phyloP scores from a whole-genome alignment of 371 early-diverging fungal species.

The Choanephora cucurbitarum region DNA sequence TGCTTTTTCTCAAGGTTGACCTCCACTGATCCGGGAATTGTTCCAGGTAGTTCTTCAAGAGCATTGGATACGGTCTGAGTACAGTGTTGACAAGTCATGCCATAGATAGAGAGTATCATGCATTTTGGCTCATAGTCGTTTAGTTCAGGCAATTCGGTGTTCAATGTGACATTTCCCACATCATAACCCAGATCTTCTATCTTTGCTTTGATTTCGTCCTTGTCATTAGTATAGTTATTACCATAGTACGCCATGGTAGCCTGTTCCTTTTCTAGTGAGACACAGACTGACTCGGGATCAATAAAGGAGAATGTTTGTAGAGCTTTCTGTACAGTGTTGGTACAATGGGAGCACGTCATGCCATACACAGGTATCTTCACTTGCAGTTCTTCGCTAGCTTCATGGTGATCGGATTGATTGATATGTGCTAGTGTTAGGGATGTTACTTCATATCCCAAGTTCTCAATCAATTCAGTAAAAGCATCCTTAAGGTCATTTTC shows the following conservation, averaged over 20 bases:
- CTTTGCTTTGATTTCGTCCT: conserved; percentile 6
- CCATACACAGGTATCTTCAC: conserved; percentile 50
- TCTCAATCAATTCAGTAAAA: conserved; percentile 45
- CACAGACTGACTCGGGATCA: conserved; percentile 12
- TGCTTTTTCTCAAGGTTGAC: conserved; percentile 47
- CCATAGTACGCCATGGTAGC: conserved; percentile 17
- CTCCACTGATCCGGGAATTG: conserved; percentile 46
- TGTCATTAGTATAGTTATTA: not conserved
- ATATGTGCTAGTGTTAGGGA: not conserved
- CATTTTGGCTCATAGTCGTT: conserved; percentile 6
- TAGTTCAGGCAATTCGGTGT: not conserved
- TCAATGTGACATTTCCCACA: not conserved
- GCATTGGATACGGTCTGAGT: conserved; percentile 63
- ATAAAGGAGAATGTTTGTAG: conserved; percentile 25
- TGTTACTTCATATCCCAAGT: conserved; percentile 60
- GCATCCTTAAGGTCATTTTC: conserved; percentile 7
- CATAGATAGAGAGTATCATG: conserved; percentile 49
- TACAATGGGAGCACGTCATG: conserved; percentile 65
- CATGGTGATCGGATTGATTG: not conserved
- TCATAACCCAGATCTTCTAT: conserved; percentile 46
- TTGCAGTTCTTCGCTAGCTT: not conserved
- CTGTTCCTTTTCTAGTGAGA: conserved; percentile 28
- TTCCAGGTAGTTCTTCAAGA: conserved; percentile 49
- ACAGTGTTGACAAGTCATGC: conserved; percentile 87
- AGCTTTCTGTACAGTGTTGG: conserved; percentile 24